Evolutionary conservation across 2,329 filamentous ascomycete genomes (phyloP).

Genomic region (Sclerotinia glacialis): DNA sequence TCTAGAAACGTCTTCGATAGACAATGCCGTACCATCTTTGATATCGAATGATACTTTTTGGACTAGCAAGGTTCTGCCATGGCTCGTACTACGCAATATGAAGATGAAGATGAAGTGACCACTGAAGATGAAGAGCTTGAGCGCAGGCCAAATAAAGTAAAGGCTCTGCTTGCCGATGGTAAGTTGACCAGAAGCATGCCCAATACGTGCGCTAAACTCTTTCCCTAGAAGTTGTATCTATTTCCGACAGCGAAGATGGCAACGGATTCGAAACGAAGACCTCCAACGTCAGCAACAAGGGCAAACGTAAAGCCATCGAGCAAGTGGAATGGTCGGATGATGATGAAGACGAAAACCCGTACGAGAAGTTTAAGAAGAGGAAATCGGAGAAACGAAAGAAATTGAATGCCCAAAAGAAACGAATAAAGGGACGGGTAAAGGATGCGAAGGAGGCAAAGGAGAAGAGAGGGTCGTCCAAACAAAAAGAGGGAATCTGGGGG

Average conservation of each 20-base stretch:
- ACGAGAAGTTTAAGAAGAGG: slow-evolving; percentile 62
- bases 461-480: slow-evolving; percentile 28
- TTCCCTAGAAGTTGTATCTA: slow-evolving; percentile 29
- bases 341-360: slow-evolving; percentile 52
- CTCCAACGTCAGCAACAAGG: slow-evolving; percentile 25
- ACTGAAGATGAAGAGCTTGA: background rate
- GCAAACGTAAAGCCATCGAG: slow-evolving; percentile 33
- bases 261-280: slow-evolving; percentile 30
- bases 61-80: background rate
- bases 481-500: slow-evolving; percentile 33
- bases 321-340: slow-evolving; percentile 54
- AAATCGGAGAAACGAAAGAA: slow-evolving; percentile 54
- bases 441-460: slow-evolving; percentile 37
- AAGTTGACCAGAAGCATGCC: background rate
- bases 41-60: background rate
- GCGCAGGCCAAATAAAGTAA: slow-evolving; percentile 8
- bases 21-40: background rate
- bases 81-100: background rate
- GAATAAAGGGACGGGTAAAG: slow-evolving; percentile 47
- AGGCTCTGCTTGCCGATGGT: slow-evolving; percentile 8
- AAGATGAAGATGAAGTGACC: slow-evolving; percentile 2
- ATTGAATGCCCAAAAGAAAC: slow-evolving; percentile 47
- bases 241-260: slow-evolving; percentile 22
- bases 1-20: background rate
- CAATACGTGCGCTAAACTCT: slow-evolving; percentile 21